phyloP scores from a whole-genome alignment of 73 alveolate species.

The Paramecium sonneborni region DNA sequence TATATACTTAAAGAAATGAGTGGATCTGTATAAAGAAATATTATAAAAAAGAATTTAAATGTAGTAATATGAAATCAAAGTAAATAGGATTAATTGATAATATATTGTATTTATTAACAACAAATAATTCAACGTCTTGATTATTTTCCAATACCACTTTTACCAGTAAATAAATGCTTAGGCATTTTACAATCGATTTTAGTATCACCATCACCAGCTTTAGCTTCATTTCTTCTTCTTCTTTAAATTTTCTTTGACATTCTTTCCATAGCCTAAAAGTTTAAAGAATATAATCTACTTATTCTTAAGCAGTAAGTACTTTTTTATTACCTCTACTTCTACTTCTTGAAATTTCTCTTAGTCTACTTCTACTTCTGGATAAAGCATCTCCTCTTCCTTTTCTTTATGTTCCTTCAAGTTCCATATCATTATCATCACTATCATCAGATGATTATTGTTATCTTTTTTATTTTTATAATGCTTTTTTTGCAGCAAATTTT shows the following conservation, averaged over 20 bases:
- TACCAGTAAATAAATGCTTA: conserved; percentile 94
- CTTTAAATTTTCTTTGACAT: conserved; percentile 77
- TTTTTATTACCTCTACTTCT: conserved; percentile 84
- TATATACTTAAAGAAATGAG: too few relatives aligned
- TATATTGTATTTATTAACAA: not conserved
- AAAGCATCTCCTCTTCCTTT: conserved; percentile 68
- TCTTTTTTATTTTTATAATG: conserved; percentile 69
- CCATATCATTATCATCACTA: conserved; percentile 70
- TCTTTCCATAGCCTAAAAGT: conserved; percentile 68
- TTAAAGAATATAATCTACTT: not conserved
- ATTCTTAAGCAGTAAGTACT: conserved; percentile 62
- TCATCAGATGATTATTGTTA: conserved; percentile 64
- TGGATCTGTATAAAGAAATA: not conserved
- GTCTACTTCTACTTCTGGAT: conserved; percentile 57
- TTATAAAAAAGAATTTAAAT: not conserved
- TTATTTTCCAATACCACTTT: conserved; percentile 93
- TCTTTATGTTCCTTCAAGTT: conserved; percentile 70
- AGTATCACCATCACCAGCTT: conserved; percentile 93
- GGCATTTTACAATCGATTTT: conserved; percentile 83
- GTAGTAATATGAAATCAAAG: not conserved
- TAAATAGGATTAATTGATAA: not conserved
- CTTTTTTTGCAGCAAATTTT: conserved; percentile 71
- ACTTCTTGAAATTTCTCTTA: conserved; percentile 69
- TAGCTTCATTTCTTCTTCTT: conserved; percentile 88
- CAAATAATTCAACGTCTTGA: conserved; percentile 89